Percentiles rank a stretch among this genome's conserved stretches.
Conservation (phyloP, 805 yeast genomes). For the Kurtzmaniella cleridarum region DNA sequence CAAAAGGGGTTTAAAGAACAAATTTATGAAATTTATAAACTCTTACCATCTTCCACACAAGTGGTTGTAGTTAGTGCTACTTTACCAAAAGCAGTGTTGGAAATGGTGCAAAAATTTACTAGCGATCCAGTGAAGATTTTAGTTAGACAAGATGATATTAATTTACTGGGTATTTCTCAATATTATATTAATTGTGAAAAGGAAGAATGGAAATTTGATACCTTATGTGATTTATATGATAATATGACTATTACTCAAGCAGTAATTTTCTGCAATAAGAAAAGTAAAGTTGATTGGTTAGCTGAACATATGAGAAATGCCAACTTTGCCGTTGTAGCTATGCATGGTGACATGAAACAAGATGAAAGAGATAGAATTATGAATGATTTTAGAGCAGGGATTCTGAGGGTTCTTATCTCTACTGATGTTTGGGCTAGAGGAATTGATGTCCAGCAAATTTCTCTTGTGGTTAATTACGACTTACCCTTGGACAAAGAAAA, state of each 20-base stretch:
- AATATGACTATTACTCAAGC: constrained; percentile 94
- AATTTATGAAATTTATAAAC: constrained; percentile 85
- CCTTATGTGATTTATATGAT: constrained; percentile 91
- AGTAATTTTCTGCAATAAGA: constrained; percentile 96
- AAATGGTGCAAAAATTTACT: constrained; percentile 87
- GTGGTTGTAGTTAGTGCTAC: constrained; percentile 96
- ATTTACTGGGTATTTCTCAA: constrained; percentile 92
- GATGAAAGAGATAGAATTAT: constrained; percentile 90
- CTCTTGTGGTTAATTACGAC: constrained; percentile 92
- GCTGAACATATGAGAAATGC: constrained; percentile 71
- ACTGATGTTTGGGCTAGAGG: constrained; percentile 99
- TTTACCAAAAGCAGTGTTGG: constrained; percentile 84
- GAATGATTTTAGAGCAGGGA: constrained; percentile 93
- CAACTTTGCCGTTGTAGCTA: constrained; percentile 88
- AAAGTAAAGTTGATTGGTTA: constrained; percentile 89
- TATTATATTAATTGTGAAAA: constrained; percentile 85
- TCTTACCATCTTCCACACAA: constrained; percentile 79
- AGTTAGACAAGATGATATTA: constrained; percentile 90
- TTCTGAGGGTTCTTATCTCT: constrained; percentile 88
- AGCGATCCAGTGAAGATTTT: constrained; percentile 89
- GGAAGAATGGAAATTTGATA: constrained; percentile 92
- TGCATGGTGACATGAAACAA: constrained; percentile 97
- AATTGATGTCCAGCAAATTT: constrained; percentile 96
- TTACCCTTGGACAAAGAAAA: constrained; percentile 90
- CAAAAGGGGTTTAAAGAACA: constrained; percentile 93